Evolutionary conservation across 495 filamentous ascomycete genomes (phyloP).

Genomic region (Aspergillus olivimuriae): DNA sequence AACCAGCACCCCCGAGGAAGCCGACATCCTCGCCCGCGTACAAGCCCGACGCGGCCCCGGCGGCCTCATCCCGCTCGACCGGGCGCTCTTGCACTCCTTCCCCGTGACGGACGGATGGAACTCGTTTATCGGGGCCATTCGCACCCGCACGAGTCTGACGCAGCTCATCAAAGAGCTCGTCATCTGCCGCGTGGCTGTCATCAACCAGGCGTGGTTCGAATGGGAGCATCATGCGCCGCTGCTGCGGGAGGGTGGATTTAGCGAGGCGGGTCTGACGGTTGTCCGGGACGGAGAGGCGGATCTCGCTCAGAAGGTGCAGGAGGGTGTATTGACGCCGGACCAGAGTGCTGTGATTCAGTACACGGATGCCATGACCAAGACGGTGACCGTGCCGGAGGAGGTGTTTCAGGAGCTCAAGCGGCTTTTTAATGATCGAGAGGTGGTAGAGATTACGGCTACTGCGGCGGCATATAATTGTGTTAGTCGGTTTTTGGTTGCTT

Average conservation of each 20-base stretch:
- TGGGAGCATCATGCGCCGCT: conserved; percentile 73
- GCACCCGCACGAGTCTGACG: conserved; percentile 55
- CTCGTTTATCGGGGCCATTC: conserved; percentile 67
- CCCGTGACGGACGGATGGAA: conserved; percentile 76
- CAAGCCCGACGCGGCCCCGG: conserved; percentile 56
- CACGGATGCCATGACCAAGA: conserved; percentile 69
- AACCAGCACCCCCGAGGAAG: conserved; percentile 35
- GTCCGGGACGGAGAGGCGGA: conserved; percentile 27
- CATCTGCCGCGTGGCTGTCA: conserved; percentile 67
- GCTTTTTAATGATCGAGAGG: conserved; percentile 57
- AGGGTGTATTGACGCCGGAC: conserved; percentile 40
- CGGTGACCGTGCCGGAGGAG: conserved; percentile 54
- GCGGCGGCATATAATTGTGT: conserved; percentile 86
- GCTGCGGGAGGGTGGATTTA: conserved; percentile 42
- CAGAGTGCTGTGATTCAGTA: conserved; percentile 64
- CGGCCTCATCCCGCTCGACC: conserved; percentile 63
- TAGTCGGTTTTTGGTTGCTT: conserved; percentile 72
- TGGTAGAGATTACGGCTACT: conserved; percentile 73
- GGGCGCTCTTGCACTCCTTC: conserved; percentile 66
- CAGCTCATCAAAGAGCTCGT: conserved; percentile 61
- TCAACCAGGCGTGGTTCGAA: conserved; percentile 71
- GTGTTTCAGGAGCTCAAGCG: conserved; percentile 55
- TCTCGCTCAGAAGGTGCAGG: conserved; percentile 8
- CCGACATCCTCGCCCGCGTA: conserved; percentile 55
- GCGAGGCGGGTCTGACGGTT: conserved; percentile 40